Percentiles rank a stretch among this genome's conserved stretches.
These are phyloP conservation scores for Cornus controversa DNA, from an alignment of 148 eudicot species.

Conservation along the genomic window DNA sequence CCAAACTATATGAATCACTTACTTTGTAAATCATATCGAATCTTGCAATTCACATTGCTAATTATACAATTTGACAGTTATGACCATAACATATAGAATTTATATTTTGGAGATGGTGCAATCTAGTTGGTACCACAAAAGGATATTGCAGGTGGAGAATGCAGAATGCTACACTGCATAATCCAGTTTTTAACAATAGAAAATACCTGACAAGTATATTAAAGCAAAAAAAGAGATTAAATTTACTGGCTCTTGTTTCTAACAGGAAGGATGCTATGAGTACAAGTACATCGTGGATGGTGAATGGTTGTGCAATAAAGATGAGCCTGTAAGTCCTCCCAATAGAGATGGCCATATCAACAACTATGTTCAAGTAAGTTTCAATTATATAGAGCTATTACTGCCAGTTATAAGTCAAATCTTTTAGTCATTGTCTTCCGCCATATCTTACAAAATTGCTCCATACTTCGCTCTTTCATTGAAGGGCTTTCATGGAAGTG, in stretches of 20 bases:
- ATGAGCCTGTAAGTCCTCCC: conserved; percentile 59
- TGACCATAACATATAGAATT: background rate
- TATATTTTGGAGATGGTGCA: background rate
- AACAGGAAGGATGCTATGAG: conserved; percentile 82
- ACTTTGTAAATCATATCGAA: too few species aligned
- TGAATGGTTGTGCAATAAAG: conserved; percentile 69
- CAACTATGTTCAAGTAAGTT: conserved; percentile 68
- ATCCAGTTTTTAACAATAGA: background rate
- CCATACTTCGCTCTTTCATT: too few species aligned
- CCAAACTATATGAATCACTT: too few species aligned
- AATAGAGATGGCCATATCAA: conserved; percentile 80
- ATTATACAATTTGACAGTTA: too few species aligned
- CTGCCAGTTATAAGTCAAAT: background rate
- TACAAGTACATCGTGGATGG: conserved; percentile 92
- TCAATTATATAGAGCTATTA: background rate
- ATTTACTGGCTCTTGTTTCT: background rate
- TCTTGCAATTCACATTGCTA: too few species aligned
- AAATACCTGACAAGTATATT: background rate
- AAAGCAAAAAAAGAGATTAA: background rate
- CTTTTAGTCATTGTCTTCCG: background rate
- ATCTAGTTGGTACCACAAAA: background rate
- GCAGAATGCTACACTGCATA: background rate
- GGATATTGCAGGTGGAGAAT: background rate
- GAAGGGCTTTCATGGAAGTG: too few species aligned
- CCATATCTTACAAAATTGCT: background rate